Evolutionary conservation across 1,284 basidiomycete species (phyloP).

Genomic region (Ganoderma leucocontextum): DNA sequence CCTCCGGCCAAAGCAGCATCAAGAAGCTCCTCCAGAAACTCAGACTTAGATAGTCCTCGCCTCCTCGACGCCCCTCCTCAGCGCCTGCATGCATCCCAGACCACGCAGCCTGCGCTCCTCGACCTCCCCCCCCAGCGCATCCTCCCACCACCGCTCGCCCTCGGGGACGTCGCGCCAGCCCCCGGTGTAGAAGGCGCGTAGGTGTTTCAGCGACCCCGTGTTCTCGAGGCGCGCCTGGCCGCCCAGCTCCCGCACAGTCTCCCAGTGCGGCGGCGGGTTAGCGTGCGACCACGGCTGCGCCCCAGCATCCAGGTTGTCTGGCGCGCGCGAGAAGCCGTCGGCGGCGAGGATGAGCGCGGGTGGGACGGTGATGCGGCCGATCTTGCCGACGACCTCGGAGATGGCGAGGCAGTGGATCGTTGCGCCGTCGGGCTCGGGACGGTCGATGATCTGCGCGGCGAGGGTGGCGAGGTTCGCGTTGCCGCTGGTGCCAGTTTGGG

Average conservation of each 20-base stretch:
- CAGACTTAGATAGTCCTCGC: constrained; percentile 26
- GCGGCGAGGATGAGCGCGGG: constrained; percentile 65
- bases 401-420: constrained; percentile 75
- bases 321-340: constrained; percentile 56
- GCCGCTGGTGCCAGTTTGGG: constrained; percentile 11
- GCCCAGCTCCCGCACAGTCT: constrained; percentile 47
- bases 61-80: constrained; percentile 55
- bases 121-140: constrained; percentile 57
- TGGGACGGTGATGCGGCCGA: constrained; percentile 79
- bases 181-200: constrained; percentile 56
- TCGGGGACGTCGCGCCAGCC: constrained; percentile 66
- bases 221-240: neutral
- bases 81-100: constrained; percentile 49
- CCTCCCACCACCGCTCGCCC: constrained; percentile 71
- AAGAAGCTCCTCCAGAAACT: neutral
- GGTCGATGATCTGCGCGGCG: constrained; percentile 29
- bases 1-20: neutral
- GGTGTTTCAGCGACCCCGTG: constrained; percentile 47
- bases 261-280: constrained; percentile 65
- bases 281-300: constrained; percentile 46
- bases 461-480: constrained; percentile 26
- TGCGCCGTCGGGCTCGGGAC: constrained; percentile 59
- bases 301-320: constrained; percentile 7
- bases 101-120: constrained; percentile 55
- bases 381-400: constrained; percentile 78